Conservation (phyloP, 208 protist genomes). For the Acanthamoeba lenticulata region DNA sequence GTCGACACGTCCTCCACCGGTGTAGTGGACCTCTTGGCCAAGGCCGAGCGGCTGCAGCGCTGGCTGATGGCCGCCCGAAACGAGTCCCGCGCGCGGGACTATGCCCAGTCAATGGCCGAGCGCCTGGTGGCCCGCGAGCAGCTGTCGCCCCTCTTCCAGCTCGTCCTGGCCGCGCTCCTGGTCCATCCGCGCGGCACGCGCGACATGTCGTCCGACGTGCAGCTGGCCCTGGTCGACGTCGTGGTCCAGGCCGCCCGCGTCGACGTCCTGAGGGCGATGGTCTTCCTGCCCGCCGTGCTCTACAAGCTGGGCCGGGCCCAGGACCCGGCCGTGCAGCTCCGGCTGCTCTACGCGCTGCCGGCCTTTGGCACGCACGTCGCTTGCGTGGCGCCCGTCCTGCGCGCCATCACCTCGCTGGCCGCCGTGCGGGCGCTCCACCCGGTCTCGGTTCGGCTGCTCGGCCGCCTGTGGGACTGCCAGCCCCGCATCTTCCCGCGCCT, state of each 20-base stretch:
- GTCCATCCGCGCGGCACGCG: not conserved
- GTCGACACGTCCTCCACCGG: not conserved
- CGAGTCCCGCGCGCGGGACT: not conserved
- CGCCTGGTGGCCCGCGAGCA: not conserved
- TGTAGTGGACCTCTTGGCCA: not conserved
- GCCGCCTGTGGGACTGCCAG: constrained; percentile 18
- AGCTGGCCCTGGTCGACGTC: constrained; percentile 16
- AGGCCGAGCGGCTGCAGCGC: not conserved
- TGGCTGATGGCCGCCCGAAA: not conserved
- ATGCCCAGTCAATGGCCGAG: not conserved
- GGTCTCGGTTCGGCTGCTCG: constrained; percentile 21
- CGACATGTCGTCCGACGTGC: not conserved
- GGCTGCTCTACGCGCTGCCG: constrained; percentile 28
- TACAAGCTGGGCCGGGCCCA: constrained; percentile 54
- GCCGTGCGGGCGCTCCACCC: not conserved
- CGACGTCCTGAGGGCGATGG: not conserved
- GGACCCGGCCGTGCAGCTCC: not conserved
- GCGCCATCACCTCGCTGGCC: not conserved
- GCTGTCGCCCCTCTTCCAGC: constrained; percentile 41
- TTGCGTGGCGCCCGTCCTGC: constrained; percentile 32
- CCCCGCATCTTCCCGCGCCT: constrained; percentile 1
- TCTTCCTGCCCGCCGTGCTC: not conserved
- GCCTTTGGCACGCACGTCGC: not conserved
- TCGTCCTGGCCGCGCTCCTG: not conserved
- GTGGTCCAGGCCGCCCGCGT: not conserved